A percentile compares a stretch with the other conserved stretches of the same genome.
phyloP scores from a whole-genome alignment of 305 asterid genomes.

The Nicotiana rustica region DNA sequence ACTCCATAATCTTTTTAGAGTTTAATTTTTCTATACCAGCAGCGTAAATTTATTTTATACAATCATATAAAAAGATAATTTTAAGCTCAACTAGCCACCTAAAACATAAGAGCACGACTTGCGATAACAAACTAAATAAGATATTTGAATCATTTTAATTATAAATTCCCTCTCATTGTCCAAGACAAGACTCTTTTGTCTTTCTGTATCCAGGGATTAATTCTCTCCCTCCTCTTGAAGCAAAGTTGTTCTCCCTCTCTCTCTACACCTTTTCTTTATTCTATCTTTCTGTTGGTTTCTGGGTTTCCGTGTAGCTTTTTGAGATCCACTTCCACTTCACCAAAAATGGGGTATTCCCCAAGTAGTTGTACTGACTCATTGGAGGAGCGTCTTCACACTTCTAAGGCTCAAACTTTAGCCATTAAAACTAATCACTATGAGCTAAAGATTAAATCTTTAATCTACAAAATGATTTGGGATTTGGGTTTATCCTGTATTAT shows the following conservation, averaged over 20 bases:
- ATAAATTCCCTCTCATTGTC: background rate
- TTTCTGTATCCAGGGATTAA: background rate
- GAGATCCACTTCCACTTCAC: constrained; percentile 42
- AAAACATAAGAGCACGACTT: no score
- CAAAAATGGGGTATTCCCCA: constrained; percentile 67
- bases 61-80: no score
- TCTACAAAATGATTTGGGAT: constrained; percentile 75
- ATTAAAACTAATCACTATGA: constrained; percentile 42
- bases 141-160: background rate
- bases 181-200: background rate
- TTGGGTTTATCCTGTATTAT: constrained; percentile 69
- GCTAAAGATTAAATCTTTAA: constrained; percentile 61
- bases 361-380: constrained; percentile 44
- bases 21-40: no score
- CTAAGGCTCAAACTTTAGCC: constrained; percentile 46
- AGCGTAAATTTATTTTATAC: no score
- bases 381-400: constrained; percentile 49
- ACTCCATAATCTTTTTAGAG: no score
- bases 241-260: constrained; percentile 54
- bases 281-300: constrained; percentile 50
- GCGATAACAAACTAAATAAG: no score
- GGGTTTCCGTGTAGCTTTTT: constrained; percentile 52
- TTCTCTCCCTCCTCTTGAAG: constrained; percentile 61
- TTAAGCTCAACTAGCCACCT: no score
- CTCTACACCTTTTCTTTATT: constrained; percentile 42